Conservation (phyloP, 179 eudicot species). For the Patellifolia procumbens region DNA sequence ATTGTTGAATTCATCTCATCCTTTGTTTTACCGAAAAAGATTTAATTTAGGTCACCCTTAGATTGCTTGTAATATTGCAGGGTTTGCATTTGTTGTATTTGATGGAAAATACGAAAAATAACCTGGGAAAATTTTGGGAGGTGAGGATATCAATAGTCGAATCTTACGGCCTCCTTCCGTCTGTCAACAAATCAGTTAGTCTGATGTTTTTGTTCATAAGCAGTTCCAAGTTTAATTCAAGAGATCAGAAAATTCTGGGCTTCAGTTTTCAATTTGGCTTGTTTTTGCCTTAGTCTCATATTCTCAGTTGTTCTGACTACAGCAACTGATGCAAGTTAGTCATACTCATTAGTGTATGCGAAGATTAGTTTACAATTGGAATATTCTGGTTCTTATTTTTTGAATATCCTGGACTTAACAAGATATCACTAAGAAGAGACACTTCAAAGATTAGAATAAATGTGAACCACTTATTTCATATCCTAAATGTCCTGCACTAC, state of each 20-base stretch:
- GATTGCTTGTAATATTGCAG: conserved; percentile 45
- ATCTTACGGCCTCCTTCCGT: conserved; percentile 14
- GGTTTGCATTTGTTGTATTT: conserved; percentile 46
- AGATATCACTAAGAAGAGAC: no score
- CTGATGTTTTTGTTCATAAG: conserved; percentile 10
- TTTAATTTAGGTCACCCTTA: conserved; percentile 22
- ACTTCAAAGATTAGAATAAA: no score
- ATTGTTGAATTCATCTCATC: conserved; percentile 41
- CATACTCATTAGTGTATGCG: no score
- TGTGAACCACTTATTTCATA: no score
- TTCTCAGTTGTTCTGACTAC: neutral
- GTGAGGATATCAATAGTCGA: conserved; percentile 12
- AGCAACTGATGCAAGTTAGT: neutral
- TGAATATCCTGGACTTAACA: no score
- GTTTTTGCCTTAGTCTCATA: neutral
- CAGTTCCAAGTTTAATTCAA: neutral
- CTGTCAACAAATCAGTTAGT: conserved; percentile 20
- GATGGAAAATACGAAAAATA: conserved; percentile 34
- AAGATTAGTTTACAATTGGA: no score
- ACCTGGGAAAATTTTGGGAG: conserved; percentile 29
- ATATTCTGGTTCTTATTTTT: no score
- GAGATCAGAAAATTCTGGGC: neutral
- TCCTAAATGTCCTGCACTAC: no score
- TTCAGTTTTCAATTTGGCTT: neutral
- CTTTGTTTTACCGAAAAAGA: conserved; percentile 18